Evolutionary conservation across 768 basidiomycete species (phyloP).

Genomic region (Sutorius australiensis): DNA sequence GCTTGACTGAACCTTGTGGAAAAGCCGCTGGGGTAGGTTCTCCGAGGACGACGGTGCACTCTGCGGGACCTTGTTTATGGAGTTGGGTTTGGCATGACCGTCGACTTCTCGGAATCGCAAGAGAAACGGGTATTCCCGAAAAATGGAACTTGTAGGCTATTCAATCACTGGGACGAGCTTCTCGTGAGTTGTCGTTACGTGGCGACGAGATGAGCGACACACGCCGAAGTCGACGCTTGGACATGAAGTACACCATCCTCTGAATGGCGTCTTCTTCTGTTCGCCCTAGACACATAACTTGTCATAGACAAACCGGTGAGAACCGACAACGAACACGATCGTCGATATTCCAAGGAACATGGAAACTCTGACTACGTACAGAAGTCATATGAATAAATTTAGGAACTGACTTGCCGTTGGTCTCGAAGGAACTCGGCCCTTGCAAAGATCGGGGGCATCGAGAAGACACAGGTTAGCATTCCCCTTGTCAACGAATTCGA

Average conservation of each 20-base stretch:
- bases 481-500: background rate
- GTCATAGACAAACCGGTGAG: slow-evolving; percentile 6
- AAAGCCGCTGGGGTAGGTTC: slow-evolving; percentile 3
- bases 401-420: slow-evolving; percentile 2
- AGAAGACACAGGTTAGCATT: background rate
- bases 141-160: slow-evolving; percentile 6
- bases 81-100: slow-evolving; percentile 3
- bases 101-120: background rate
- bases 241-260: background rate
- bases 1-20: slow-evolving; percentile 9
- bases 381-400: background rate
- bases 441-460: background rate
- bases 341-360: background rate
- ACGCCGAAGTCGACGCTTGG: background rate
- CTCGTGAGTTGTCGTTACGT: background rate
- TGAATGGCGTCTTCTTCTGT: slow-evolving; percentile 2
- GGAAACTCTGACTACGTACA: background rate
- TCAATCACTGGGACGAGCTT: slow-evolving; percentile 5
- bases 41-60: slow-evolving; percentile 15
- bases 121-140: background rate
- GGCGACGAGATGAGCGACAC: background rate
- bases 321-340: slow-evolving; percentile 8
- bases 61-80: background rate
- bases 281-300: slow-evolving; percentile 6
- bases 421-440: background rate